Percentiles rank a stretch among this genome's conserved stretches.
Evolutionary conservation across 1,284 basidiomycete species (phyloP).

Genomic region (Mycosarcoma mackinlayi): DNA sequence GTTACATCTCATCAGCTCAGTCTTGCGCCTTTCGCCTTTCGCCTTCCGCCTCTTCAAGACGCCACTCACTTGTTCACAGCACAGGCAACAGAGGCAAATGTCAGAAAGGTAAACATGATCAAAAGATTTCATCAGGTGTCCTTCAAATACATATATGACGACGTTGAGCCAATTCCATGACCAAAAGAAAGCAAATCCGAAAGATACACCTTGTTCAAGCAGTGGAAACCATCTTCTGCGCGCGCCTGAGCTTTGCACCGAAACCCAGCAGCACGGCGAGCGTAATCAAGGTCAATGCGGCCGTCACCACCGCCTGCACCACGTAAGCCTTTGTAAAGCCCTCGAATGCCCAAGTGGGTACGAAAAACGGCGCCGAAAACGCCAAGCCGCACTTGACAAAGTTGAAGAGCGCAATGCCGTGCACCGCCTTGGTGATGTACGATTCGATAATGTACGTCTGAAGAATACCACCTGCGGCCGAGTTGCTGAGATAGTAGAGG

Average conservation of each 20-base stretch:
- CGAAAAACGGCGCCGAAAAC: slow-evolving; percentile 68
- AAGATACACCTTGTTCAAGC: slow-evolving; percentile 2
- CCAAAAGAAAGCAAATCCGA: no score
- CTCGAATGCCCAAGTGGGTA: slow-evolving; percentile 61
- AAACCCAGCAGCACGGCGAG: slow-evolving; percentile 46
- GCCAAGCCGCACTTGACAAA: slow-evolving; percentile 69
- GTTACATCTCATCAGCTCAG: no score
- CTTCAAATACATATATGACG: neutral
- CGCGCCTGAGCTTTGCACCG: slow-evolving; percentile 38
- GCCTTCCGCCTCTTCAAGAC: no score
- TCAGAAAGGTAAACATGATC: no score
- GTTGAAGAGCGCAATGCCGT: slow-evolving; percentile 68
- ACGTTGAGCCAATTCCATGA: neutral
- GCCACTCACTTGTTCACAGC: no score
- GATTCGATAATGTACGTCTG: slow-evolving; percentile 67
- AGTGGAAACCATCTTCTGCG: slow-evolving; percentile 47
- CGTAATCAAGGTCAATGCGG: slow-evolving; percentile 53
- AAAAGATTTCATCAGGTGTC: no score
- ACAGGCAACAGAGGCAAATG: no score
- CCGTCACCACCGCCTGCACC: slow-evolving; percentile 62
- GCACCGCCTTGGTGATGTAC: slow-evolving; percentile 62
- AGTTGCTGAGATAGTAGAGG: slow-evolving; percentile 61
- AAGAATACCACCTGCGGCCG: slow-evolving; percentile 33
- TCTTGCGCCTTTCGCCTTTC: no score
- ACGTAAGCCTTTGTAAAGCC: slow-evolving; percentile 59